These are phyloP conservation scores for Xylaria sp. DNA, from an alignment of 2,329 filamentous ascomycete genomes.

Conservation along the genomic window DNA sequence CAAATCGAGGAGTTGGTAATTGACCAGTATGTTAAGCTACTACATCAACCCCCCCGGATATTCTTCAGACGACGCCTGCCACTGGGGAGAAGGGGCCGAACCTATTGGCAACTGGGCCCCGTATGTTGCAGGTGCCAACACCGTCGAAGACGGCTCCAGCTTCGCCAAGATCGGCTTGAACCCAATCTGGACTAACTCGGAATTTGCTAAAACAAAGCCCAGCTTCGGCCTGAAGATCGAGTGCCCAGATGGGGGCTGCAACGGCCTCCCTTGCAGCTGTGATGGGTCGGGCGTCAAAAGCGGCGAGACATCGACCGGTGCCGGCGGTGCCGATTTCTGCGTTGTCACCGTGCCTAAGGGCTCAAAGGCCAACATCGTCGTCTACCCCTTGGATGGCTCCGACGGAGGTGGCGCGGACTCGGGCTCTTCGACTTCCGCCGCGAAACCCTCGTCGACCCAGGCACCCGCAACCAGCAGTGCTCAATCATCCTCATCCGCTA, in stretches of 20 bases:
- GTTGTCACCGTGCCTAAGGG: constrained; percentile 75
- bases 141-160: constrained; percentile 64
- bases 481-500: constrained; percentile 25
- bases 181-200: constrained; percentile 66
- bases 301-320: constrained; percentile 57
- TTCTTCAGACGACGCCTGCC: constrained; percentile 61
- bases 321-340: constrained; percentile 71
- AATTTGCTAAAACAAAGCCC: constrained; percentile 60
- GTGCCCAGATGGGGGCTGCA: constrained; percentile 67
- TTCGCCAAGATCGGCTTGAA: constrained; percentile 80
- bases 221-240: constrained; percentile 71
- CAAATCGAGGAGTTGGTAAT: background rate
- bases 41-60: constrained; percentile 79
- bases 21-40: constrained; percentile 55
- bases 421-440: constrained; percentile 29
- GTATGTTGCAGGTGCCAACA: constrained; percentile 77
- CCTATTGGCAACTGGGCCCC: constrained; percentile 76
- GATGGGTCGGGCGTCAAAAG: constrained; percentile 66
- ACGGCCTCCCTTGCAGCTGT: constrained; percentile 74
- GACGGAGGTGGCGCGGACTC: constrained; percentile 35
- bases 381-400: constrained; percentile 54
- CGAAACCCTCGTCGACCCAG: constrained; percentile 38
- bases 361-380: constrained; percentile 66
- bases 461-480: constrained; percentile 28
- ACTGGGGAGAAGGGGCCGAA: constrained; percentile 68